Evolutionary conservation across 1,284 basidiomycete species (phyloP).

Genomic region (Boletus smithii): DNA sequence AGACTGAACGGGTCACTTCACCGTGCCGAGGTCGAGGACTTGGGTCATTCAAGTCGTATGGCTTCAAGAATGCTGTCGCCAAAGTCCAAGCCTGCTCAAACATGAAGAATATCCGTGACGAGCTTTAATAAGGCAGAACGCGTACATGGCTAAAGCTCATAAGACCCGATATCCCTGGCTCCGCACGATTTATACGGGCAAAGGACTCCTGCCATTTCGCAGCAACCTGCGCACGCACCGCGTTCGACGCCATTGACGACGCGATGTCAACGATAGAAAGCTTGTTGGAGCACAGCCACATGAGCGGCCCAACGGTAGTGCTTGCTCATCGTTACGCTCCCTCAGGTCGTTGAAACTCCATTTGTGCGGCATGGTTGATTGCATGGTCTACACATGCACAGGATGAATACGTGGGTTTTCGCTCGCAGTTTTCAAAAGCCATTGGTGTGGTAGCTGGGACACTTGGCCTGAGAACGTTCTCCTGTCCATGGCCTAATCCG

Average conservation of each 20-base stretch:
- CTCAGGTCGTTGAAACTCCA: too few species aligned
- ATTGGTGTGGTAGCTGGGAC: neutral
- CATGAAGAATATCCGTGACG: conserved; percentile 1
- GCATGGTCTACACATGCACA: too few species aligned
- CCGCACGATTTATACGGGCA: conserved; percentile 55
- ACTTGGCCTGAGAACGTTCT: neutral
- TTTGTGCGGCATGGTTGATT: too few species aligned
- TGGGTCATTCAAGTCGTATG: conserved; percentile 48
- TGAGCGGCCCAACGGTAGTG: too few species aligned
- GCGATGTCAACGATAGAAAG: too few species aligned
- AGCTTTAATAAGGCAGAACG: conserved; percentile 4
- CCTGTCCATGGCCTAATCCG: conserved; percentile 7
- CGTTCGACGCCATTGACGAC: conserved; percentile 48
- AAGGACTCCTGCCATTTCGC: conserved; percentile 72
- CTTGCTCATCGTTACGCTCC: too few species aligned
- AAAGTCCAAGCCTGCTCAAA: conserved; percentile 58
- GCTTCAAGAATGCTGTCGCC: conserved; percentile 54
- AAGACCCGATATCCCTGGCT: conserved; percentile 64
- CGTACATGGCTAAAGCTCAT: conserved; percentile 61
- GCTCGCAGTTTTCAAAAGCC: too few species aligned
- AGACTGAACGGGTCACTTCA: conserved; percentile 19
- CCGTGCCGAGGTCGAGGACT: conserved; percentile 37
- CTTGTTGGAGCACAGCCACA: conserved; percentile 24
- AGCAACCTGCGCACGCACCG: conserved; percentile 58
- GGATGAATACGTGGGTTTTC: too few species aligned